Percentiles rank a stretch among this genome's conserved stretches.
These are phyloP conservation scores for Haematococcus sp. DNA, from an alignment of 139 green algal genomes.

Conservation along the genomic window DNA sequence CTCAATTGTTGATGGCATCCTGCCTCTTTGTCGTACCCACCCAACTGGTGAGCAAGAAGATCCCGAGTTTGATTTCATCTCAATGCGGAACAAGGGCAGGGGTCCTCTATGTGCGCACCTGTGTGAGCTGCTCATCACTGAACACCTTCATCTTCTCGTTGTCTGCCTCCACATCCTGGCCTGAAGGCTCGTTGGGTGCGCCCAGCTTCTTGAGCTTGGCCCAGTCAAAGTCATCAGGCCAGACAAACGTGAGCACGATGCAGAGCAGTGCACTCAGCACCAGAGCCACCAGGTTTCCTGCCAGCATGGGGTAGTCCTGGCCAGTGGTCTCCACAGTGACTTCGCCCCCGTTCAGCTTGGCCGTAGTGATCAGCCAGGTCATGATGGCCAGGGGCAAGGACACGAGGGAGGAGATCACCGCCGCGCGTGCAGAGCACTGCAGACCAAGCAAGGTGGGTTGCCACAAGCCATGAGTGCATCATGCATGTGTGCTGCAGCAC, in stretches of 20 bases:
- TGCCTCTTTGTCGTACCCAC: too few species aligned
- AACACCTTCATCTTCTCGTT: background rate
- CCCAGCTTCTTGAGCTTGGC: slow-evolving; percentile 13
- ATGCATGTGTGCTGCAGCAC: too few species aligned
- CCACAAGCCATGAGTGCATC: background rate
- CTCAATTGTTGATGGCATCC: too few species aligned
- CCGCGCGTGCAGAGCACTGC: slow-evolving; percentile 51
- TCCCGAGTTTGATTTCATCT: too few species aligned
- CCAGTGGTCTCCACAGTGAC: slow-evolving; percentile 49
- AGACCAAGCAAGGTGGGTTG: slow-evolving; percentile 24
- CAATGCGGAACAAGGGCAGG: too few species aligned
- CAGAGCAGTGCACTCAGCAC: slow-evolving; percentile 46
- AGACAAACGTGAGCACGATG: slow-evolving; percentile 35
- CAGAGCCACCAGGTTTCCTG: slow-evolving; percentile 66
- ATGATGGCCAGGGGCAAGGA: slow-evolving; percentile 46
- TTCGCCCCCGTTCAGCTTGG: slow-evolving; percentile 31
- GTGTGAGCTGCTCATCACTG: background rate
- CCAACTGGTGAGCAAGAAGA: too few species aligned
- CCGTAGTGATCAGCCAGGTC: slow-evolving; percentile 46
- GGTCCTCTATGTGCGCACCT: too few species aligned
- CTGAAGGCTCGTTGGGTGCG: too few species aligned
- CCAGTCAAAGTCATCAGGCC: slow-evolving; percentile 44
- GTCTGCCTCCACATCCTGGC: too few species aligned
- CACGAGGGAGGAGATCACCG: slow-evolving; percentile 65
- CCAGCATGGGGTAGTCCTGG: slow-evolving; percentile 70